Conservation (phyloP, 768 basidiomycete species). For the Pulveroboletus ravenelii region DNA sequence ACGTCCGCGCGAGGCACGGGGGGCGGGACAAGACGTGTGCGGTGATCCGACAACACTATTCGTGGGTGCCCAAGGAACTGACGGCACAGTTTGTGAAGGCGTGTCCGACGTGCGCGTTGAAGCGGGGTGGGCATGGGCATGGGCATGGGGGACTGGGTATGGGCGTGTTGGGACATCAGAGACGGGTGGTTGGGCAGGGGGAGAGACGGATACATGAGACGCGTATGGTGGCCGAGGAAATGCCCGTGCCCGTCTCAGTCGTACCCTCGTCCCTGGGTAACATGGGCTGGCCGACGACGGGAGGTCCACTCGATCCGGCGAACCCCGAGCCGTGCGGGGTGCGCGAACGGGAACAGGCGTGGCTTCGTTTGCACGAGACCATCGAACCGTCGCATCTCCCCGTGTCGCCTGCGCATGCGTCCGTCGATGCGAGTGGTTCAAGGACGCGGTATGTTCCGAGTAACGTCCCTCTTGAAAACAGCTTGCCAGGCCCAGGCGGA, state of each 20-base stretch:
- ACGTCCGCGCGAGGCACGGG: conserved; percentile 60
- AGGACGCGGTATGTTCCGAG: background rate
- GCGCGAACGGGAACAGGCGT: conserved; percentile 1
- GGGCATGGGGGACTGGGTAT: background rate
- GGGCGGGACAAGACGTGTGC: conserved; percentile 77
- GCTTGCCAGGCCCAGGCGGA: background rate
- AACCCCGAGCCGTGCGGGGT: conserved; percentile 15
- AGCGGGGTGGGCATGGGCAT: conserved; percentile 37
- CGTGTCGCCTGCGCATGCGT: background rate
- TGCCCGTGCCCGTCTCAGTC: too few relatives aligned
- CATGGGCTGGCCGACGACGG: conserved; percentile 20
- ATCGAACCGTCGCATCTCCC: background rate
- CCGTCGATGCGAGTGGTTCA: background rate
- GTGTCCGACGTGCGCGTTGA: conserved; percentile 68
- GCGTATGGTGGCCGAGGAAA: background rate
- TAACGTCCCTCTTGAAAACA: background rate
- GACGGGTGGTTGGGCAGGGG: background rate
- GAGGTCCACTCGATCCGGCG: conserved; percentile 25
- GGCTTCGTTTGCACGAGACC: background rate
- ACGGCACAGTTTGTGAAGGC: conserved; percentile 72
- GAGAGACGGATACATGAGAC: background rate
- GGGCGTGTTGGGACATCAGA: background rate
- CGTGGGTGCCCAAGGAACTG: conserved; percentile 83
- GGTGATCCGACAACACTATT: conserved; percentile 63
- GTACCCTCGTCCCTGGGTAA: background rate